Percentiles rank a stretch among this genome's conserved stretches.
phyloP scores from a whole-genome alignment of 2,329 filamentous ascomycete species.

The Fusarium sp. region DNA sequence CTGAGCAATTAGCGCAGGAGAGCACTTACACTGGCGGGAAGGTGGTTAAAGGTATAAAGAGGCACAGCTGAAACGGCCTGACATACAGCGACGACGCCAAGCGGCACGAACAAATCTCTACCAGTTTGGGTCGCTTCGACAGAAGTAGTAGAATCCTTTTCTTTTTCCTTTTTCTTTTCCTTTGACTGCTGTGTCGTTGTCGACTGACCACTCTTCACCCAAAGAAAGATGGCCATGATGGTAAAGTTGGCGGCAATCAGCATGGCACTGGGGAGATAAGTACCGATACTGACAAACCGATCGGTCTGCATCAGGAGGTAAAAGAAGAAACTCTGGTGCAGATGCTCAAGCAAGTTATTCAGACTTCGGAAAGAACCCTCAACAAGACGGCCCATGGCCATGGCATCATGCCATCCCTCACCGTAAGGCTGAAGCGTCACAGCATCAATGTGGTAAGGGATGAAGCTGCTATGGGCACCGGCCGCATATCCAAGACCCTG shows the following conservation, averaged over 20 bases:
- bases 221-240: constrained; percentile 93
- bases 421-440: constrained; percentile 92
- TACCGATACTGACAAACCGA: constrained; percentile 97
- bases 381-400: constrained; percentile 88
- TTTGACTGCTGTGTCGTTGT: constrained; percentile 41
- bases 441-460: constrained; percentile 96
- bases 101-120: constrained; percentile 75
- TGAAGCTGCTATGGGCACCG: constrained; percentile 93
- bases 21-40: constrained; percentile 68
- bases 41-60: constrained; percentile 85
- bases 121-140: constrained; percentile 51
- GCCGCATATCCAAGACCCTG: constrained; percentile 90
- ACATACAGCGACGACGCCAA: constrained; percentile 74
- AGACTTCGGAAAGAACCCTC: constrained; percentile 92
- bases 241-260: constrained; percentile 92
- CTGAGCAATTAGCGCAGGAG: neutral
- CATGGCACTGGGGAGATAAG: constrained; percentile 98
- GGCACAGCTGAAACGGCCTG: constrained; percentile 84
- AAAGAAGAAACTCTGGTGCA: constrained; percentile 99
- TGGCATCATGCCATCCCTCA: constrained; percentile 96
- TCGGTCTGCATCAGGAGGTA: constrained; percentile 92
- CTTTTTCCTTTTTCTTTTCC: too few relatives aligned
- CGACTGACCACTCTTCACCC: constrained; percentile 81
- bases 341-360: constrained; percentile 95
- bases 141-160: constrained; percentile 46